phyloP scores from a whole-genome alignment of 805 yeast species.

The Zygosaccharomyces rouxii region DNA sequence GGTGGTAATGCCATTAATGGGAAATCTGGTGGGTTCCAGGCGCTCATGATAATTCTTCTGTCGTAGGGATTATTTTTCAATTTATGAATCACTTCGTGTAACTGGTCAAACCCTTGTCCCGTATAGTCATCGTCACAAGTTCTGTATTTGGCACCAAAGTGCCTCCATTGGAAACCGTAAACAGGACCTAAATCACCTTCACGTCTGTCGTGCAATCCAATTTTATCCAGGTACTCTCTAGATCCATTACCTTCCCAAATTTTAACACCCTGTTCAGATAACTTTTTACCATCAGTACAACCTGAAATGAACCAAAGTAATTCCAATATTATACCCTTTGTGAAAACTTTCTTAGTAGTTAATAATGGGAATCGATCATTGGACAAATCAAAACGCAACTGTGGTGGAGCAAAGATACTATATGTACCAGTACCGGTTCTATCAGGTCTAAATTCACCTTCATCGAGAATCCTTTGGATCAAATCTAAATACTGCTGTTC shows the following conservation, averaged over 20 bases:
- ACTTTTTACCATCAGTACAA: constrained; percentile 76
- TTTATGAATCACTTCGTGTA: constrained; percentile 71
- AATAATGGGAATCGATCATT: constrained; percentile 77
- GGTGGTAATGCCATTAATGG: constrained; percentile 96
- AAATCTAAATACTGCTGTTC: constrained; percentile 87
- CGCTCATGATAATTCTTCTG: constrained; percentile 88
- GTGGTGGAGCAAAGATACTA: constrained; percentile 93
- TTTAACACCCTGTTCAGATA: constrained; percentile 81
- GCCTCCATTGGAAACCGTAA: constrained; percentile 99
- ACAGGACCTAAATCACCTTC: constrained; percentile 98
- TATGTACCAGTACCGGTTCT: constrained; percentile 97
- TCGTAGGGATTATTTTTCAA: constrained; percentile 88
- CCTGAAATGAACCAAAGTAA: constrained; percentile 91
- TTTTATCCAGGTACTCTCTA: constrained; percentile 76
- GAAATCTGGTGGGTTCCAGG: constrained; percentile 98
- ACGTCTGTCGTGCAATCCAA: constrained; percentile 74
- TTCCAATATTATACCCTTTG: constrained; percentile 84
- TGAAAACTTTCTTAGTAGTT: constrained; percentile 89
- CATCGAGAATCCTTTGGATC: constrained; percentile 66
- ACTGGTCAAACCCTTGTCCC: constrained; percentile 88
- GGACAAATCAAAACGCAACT: constrained; percentile 71
- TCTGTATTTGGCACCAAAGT: constrained; percentile 89
- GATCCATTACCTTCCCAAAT: constrained; percentile 99
- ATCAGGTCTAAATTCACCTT: constrained; percentile 91
- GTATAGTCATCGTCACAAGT: constrained; percentile 85